Conservation (phyloP, 2,329 filamentous ascomycete species). For the Sarocladium strictum region DNA sequence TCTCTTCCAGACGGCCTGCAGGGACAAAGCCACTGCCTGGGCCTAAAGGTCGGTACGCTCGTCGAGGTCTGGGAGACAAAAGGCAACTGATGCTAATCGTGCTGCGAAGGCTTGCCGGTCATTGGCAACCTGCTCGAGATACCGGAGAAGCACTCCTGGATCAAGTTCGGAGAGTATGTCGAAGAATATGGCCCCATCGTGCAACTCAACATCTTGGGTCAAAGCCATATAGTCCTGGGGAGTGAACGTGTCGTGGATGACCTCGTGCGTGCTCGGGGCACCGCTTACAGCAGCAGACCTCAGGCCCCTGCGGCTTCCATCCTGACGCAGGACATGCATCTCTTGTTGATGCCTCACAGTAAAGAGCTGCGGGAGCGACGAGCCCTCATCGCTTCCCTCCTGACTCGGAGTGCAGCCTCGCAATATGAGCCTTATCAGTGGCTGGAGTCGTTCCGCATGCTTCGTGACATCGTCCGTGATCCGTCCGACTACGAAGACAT, state of each 20-base stretch:
- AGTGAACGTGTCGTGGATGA: slow-evolving; percentile 1
- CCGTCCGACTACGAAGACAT: slow-evolving; percentile 1
- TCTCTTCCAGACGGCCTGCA: neutral
- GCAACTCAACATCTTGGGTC: slow-evolving; percentile 9
- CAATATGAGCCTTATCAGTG: slow-evolving; percentile 8
- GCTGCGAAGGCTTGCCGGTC: neutral
- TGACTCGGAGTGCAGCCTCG: neutral
- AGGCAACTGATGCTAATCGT: neutral
- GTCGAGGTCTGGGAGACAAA: neutral
- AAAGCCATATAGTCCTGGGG: slow-evolving; percentile 9
- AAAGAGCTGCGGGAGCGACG: neutral
- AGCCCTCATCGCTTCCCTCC: neutral
- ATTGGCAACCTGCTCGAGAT: slow-evolving; percentile 1
- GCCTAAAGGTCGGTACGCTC: neutral
- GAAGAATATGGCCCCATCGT: slow-evolving; percentile 8
- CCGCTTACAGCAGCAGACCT: slow-evolving; percentile 7
- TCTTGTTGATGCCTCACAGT: slow-evolving; percentile 3
- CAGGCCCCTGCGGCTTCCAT: slow-evolving; percentile 2
- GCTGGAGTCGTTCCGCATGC: slow-evolving; percentile 6
- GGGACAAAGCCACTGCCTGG: slow-evolving; percentile 5
- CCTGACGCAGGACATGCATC: neutral
- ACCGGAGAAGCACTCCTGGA: neutral
- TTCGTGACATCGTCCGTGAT: neutral
- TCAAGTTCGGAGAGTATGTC: slow-evolving; percentile 9
- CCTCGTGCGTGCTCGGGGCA: slow-evolving; percentile 2